These are phyloP conservation scores for Byssochlamys sp. DNA, from an alignment of 2,329 filamentous ascomycete species.

Conservation along the genomic window DNA sequence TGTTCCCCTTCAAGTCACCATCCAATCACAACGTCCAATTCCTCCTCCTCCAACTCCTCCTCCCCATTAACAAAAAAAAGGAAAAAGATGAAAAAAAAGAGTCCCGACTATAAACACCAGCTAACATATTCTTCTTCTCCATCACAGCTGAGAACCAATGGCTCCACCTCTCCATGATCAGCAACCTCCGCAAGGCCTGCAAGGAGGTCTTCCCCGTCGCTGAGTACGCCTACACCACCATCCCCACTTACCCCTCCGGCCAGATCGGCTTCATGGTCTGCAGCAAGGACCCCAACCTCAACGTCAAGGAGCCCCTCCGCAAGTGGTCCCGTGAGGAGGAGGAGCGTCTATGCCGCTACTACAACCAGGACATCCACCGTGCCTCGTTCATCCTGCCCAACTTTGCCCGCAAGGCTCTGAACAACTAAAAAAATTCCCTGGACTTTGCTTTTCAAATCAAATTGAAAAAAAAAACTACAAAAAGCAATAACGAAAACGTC, in stretches of 20 bases:
- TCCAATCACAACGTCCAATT: conserved; percentile 2
- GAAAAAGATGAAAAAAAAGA: not conserved
- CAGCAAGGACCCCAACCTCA: conserved; percentile 78
- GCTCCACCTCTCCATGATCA: conserved; percentile 91
- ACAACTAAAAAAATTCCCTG: conserved; percentile 8
- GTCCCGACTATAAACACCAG: not conserved
- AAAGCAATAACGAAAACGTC: not conserved
- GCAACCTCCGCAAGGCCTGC: conserved; percentile 92
- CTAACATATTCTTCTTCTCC: conserved; percentile 14
- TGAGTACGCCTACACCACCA: conserved; percentile 97
- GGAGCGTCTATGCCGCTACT: conserved; percentile 87
- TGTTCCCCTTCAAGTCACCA: conserved; percentile 17
- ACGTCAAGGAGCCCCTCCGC: conserved; percentile 78
- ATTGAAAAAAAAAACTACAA: not conserved
- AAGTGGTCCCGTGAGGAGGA: conserved; percentile 78
- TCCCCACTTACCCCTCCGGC: conserved; percentile 95
- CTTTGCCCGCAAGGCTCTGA: conserved; percentile 71
- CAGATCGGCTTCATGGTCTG: conserved; percentile 99
- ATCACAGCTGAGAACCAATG: conserved; percentile 89
- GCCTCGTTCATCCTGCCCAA: conserved; percentile 86
- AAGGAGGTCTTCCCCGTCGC: conserved; percentile 92
- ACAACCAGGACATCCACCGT: conserved; percentile 93
- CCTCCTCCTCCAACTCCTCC: conserved; percentile 2
- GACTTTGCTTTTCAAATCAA: not conserved
- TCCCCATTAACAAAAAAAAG: not conserved